These are phyloP conservation scores for Pythium apleroticum DNA, from an alignment of 352 stramenopile species.

Conservation along the genomic window DNA sequence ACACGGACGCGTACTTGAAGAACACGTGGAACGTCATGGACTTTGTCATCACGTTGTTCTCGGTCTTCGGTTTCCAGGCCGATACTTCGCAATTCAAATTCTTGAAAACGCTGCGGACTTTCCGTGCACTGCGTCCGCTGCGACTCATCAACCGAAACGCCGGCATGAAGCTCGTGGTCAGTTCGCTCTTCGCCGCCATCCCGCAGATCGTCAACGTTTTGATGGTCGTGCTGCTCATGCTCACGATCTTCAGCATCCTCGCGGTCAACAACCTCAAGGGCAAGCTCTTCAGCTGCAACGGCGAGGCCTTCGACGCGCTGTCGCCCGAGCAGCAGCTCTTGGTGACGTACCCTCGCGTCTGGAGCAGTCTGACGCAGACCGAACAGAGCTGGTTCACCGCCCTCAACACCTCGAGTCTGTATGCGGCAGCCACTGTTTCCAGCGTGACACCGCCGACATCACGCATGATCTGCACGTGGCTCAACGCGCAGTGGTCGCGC, in stretches of 20 bases:
- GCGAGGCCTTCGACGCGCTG: constrained; percentile 48
- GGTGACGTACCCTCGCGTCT: constrained; percentile 45
- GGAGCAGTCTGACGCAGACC: constrained; percentile 38
- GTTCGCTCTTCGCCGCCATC: constrained; percentile 75
- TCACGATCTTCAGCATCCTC: constrained; percentile 92
- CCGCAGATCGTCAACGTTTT: constrained; percentile 83
- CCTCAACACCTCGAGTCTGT: constrained; percentile 16
- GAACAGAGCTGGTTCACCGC: constrained; percentile 46
- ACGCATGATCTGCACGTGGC: constrained; percentile 37
- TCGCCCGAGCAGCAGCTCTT: constrained; percentile 31
- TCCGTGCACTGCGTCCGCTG: constrained; percentile 73
- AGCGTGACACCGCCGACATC: constrained; percentile 29
- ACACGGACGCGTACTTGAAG: constrained; percentile 62
- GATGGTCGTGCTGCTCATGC: constrained; percentile 73
- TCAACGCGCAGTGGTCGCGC: constrained; percentile 39
- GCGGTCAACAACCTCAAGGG: constrained; percentile 92
- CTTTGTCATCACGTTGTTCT: constrained; percentile 68
- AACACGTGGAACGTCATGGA: constrained; percentile 87
- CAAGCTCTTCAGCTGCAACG: constrained; percentile 61
- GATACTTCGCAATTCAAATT: constrained; percentile 31
- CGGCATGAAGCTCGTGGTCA: constrained; percentile 87
- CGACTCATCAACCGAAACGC: constrained; percentile 74
- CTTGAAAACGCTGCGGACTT: constrained; percentile 53
- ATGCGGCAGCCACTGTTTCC: background rate
- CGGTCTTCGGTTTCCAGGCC: constrained; percentile 31